Base-by-base conservation (phyloP, 208 protist species). In the Leishmania major region DNA sequence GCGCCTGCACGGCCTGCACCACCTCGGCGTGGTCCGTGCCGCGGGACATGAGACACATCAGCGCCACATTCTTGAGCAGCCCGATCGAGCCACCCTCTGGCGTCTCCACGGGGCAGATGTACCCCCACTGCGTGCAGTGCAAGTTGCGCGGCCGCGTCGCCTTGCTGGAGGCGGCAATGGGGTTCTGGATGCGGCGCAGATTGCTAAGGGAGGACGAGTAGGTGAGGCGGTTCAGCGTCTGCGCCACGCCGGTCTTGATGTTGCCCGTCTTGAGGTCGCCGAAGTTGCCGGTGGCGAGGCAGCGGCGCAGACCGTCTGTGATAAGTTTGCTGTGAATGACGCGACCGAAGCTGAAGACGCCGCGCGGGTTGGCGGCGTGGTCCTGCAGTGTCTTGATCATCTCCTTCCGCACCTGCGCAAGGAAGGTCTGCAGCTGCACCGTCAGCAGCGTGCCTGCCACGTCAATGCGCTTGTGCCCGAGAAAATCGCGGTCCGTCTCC, bases 61-160 rank as follows among this genome's bases (percentile, higher is more conserved):
- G 90, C 43, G 99, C 95, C 43, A 99, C 93, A 87, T 99, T 99
- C 91, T 99, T 99, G 13, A 99, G 98, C 2, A 99, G 89, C 60
- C 99, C 99, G 82, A 99, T 99, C 25, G 93, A 95, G 74, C 99
- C 99, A 62, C 98, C 98, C 90, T 99, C 99, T 6, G 99, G 99
- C 19, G 99, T 99, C 85, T 99, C 99, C 37, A 97, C 96, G 6
- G 99, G 99, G 89, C 99, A 99, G 25, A 99, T 92, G 93, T 99
- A 99, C 75, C 99, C 99, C 97, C 98, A 99, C 87, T 99, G 99
- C 31, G 98, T 99, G 15, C 98, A 96, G 84, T 99, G 99, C 72
- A 99, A 84, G 74, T 92, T 91, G 69, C 93, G 91, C 49, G 98
- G 99, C 7, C 99, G 92, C 10, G 99, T 99, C 92, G 99, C 99